Base-by-base conservation (phyloP, 2,329 filamentous ascomycete species). In the Ilyonectria robusta region DNA sequence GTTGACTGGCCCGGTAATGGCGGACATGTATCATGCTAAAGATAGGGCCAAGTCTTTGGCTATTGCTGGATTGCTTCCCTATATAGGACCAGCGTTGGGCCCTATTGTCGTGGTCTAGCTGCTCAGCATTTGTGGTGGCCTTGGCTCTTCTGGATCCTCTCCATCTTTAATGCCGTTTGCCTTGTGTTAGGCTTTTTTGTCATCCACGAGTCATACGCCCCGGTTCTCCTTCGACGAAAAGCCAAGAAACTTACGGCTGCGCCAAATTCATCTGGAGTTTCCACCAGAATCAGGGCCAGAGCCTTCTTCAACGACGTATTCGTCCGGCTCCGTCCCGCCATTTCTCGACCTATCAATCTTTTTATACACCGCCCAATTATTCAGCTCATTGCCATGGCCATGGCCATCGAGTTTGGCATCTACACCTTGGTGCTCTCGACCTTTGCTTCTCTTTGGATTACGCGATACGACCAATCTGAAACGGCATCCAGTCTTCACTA, bases 141-240 rank as follows among this genome's bases (percentile, higher is more conserved):
- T 33, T 94, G 91, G 91, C 86, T 89, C 2, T 94, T 93, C 80
- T 93, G 87, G 80, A 83, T 89, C 1, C 89, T 89, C 2, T 87
- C 87, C 2, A 91, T 92, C 51, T 75, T 79, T 59, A 87, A 89
- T 58, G 87, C 82, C 0, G 63, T 87, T 4, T 85, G 92, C 35
- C 86, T 90, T 66, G 42, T 88, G 2, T 76, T 86, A 11, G 90
- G 77, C 0, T 33, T 88, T 3, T 73, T 92, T 37, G 83, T 91
- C 72, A 85, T 75, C 7, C 65, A 55, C 2, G 87, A 88, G 75
- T 92, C 91, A 0, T 93, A 92, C 75, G 87, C 87, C 0, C 90
- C 91, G 0, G 86, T 86, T 19, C 83, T 94, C 6, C 83, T 93
- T 4, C 23, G 37, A 6, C 58, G 61, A 51, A 69, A 62, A 50